These are phyloP conservation scores for Phyllosticta citribraziliensis DNA, from an alignment of 2,329 filamentous ascomycete species.

Conservation along the genomic window DNA sequence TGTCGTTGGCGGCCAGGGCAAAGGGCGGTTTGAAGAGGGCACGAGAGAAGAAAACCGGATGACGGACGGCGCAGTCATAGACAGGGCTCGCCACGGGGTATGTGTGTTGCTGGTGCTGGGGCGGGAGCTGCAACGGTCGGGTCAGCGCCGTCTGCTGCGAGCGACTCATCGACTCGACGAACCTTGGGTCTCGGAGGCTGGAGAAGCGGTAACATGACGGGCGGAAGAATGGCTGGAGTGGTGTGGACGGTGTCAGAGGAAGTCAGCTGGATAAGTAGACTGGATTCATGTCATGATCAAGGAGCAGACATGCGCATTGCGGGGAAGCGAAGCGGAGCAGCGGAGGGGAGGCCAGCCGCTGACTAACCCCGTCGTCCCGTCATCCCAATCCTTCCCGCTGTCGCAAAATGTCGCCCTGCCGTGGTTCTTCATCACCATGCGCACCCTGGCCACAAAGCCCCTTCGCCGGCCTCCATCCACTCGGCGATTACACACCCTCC, in stretches of 20 bases:
- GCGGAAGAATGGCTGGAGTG: neutral
- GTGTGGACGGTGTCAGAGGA: neutral
- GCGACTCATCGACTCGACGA: neutral
- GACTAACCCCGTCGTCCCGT: too few species aligned
- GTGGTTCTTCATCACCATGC: neutral
- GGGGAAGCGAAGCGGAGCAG: neutral
- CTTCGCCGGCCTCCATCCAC: neutral
- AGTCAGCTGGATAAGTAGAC: neutral
- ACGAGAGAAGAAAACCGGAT: constrained; percentile 69
- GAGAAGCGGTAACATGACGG: constrained; percentile 27
- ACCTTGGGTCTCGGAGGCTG: constrained; percentile 34
- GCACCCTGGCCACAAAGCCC: neutral
- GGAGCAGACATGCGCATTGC: neutral
- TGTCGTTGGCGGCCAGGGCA: constrained; percentile 17
- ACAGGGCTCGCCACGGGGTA: neutral
- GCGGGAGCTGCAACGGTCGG: neutral
- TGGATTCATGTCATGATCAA: neutral
- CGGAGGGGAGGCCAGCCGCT: too few species aligned
- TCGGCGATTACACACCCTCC: neutral
- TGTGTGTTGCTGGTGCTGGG: neutral
- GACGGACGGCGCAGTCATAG: constrained; percentile 51
- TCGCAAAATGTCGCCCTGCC: neutral
- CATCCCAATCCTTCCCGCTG: neutral
- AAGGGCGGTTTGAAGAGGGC: constrained; percentile 48
- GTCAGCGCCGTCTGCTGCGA: neutral